Evolutionary conservation across 179 eudicot species (phyloP), one percentile per base, ranked within the genome.

Genomic region (Nepenthes alata): DNA sequence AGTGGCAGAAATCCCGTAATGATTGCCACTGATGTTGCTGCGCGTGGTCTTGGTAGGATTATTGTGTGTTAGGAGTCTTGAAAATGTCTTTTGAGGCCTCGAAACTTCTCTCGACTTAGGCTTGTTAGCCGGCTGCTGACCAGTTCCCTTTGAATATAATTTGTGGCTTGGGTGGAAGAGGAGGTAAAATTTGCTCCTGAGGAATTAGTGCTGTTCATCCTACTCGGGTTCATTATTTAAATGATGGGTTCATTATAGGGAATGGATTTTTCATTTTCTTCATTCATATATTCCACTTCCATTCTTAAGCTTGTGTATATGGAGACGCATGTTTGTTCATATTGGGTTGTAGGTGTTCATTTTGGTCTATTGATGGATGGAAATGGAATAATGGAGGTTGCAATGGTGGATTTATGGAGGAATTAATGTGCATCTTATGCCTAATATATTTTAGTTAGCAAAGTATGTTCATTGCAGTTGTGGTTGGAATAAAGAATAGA

Each of bases 31-130:
- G 95, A 89, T 68, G 95, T 89, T 78, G 97, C 95, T 52, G 97
- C 95, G 39, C 91, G 95, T 72, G 97, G 97, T 64, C 80, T 89
- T 80, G 96, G 96, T 88, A 88, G 96, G 96, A 78, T 74, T 71
- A 80, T 58, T 74, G 78, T 66, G 83, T 82, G 79, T 84, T 78
- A 75, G 76, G 76, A 73, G 57, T 69, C 66, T 71, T 73, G 25
- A 59, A 68, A 56, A 58, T 63, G 48, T 75, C 15, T 35, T 36
- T 72, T 47, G 67, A 67, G 83, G 70, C 67, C 65, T 57, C 59
- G 54, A 51, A 44, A 59, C 53, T 59, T 64, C 15, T 62, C 52
- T 37, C 48, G 53, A 59, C 58, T 25, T 78, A 69, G 72, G 72
- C 67, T 82, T 78, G 87, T 77, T 78, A 54, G 70, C 82, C 87